Base-by-base conservation (phyloP, 495 filamentous ascomycete species). In the Durotheca rogersii region DNA sequence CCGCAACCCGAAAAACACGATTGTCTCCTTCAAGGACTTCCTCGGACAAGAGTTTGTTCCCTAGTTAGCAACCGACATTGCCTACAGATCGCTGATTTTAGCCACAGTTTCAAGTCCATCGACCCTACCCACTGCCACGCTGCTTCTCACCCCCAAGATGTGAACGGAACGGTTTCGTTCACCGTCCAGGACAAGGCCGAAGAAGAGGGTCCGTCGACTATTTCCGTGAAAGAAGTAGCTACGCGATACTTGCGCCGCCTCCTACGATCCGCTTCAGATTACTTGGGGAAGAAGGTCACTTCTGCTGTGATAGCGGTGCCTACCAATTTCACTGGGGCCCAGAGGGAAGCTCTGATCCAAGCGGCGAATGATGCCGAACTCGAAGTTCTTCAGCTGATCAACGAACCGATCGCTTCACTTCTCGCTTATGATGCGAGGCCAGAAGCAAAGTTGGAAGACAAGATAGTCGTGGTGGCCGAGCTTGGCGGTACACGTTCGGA, bases 1-100 rank as follows among this genome's bases (percentile, higher is more conserved):
- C 51, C 87, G 94, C 56, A 96, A 98, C 69, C 79, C 87, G 43
- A 76, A 81, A 61, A 97, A 96, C 77, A 97, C 92, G 19, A 81
- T 95, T 62, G 89, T 88, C 62, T 95, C 88, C 77, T 98, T 96
- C 78, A 83, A 90, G 64, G 93, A 98, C 66, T 96, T 88, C 70
- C 72, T 98, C 21, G 93, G 93, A 56, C 88, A 95, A 81, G 84
- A 93, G 86, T 91, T 81, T 32, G 71, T 61, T 7, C 9, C 14
- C 18, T 1, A 30, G 17, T 16, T 31, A 21, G n/a, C n/a, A n/a
- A n/a, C n/a, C n/a, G 1, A 41, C n/a, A 11, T 11, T 0, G 3
- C 15, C 9, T 9, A 38, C 7, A 3, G 16, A 18, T 6, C 40
- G 33, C 53, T 66, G 34, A 61, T 33, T 17, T 39, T 34, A 7